Percentiles rank a stretch among this genome's conserved stretches.
Conservation (phyloP, 257 asterid species). For the Anisodus tanguticus region DNA sequence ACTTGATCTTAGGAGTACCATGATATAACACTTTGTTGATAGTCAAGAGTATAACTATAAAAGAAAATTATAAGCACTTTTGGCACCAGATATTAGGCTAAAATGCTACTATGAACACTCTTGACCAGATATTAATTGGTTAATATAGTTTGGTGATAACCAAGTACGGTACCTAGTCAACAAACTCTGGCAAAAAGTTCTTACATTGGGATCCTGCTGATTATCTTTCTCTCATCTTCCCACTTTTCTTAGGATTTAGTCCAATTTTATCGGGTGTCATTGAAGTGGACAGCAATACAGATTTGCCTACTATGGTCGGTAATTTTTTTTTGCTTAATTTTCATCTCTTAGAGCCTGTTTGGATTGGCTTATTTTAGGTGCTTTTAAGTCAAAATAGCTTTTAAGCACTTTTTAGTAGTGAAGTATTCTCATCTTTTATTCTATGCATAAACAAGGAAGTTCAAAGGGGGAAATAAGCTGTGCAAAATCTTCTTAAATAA, state of each 20-base stretch:
- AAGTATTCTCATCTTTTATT: neutral
- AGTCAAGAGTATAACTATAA: neutral
- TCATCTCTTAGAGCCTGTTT: neutral
- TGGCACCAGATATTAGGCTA: conserved; percentile 12
- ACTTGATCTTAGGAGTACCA: neutral
- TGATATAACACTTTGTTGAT: conserved; percentile 9
- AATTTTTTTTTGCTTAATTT: neutral
- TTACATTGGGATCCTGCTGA: neutral
- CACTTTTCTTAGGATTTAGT: neutral
- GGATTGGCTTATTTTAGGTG: no score
- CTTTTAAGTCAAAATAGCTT: no score
- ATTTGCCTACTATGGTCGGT: neutral
- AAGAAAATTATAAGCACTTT: neutral
- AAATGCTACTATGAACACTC: conserved; percentile 12
- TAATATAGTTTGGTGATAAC: conserved; percentile 2
- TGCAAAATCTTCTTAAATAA: conserved; percentile 1
- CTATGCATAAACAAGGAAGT: neutral
- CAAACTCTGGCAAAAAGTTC: neutral
- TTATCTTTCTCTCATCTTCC: neutral
- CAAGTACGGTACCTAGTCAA: neutral
- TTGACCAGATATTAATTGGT: neutral
- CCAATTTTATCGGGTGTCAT: neutral
- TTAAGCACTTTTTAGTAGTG: neutral
- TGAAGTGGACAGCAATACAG: neutral
- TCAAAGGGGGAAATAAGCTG: conserved; percentile 2